Percentiles rank a stretch among this genome's conserved stretches.
phyloP scores from a whole-genome alignment of 805 yeast genomes.

The Saccharomycopsis fibuligera region DNA sequence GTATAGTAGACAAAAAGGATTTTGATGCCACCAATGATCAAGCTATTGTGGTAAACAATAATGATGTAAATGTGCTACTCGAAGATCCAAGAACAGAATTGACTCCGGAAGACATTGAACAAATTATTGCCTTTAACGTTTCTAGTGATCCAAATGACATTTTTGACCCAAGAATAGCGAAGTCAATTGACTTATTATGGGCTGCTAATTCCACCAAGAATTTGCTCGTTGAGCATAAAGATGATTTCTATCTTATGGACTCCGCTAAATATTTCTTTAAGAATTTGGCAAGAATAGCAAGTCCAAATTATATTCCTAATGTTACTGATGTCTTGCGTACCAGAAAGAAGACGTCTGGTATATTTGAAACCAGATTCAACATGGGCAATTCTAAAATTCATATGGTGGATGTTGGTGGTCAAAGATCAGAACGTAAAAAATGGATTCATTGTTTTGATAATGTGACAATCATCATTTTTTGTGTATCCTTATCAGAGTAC shows the following conservation, averaged over 20 bases:
- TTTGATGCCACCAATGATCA: neutral
- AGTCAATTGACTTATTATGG: slow-evolving; percentile 47
- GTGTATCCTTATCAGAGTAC: slow-evolving; percentile 87
- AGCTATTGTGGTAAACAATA: neutral
- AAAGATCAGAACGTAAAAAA: slow-evolving; percentile 81
- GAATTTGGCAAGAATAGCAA: slow-evolving; percentile 54
- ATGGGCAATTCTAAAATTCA: slow-evolving; percentile 55
- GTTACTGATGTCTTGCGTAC: slow-evolving; percentile 78
- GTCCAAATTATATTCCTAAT: slow-evolving; percentile 59
- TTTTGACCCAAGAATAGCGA: slow-evolving; percentile 45
- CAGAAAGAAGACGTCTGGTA: slow-evolving; percentile 89
- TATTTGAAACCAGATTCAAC: slow-evolving; percentile 73
- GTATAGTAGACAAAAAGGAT: neutral
- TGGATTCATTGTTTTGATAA: slow-evolving; percentile 98
- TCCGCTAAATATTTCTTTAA: slow-evolving; percentile 75
- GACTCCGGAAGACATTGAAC: slow-evolving; percentile 35
- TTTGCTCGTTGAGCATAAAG: slow-evolving; percentile 52
- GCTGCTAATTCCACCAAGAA: slow-evolving; percentile 49
- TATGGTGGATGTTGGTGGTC: slow-evolving; percentile 89
- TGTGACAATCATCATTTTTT: slow-evolving; percentile 81
- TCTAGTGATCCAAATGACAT: slow-evolving; percentile 47
- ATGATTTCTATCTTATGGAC: slow-evolving; percentile 77
- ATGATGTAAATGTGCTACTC: too few relatives aligned
- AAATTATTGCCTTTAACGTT: slow-evolving; percentile 39
- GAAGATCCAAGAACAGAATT: slow-evolving; percentile 3